These are phyloP conservation scores for Lentinus tigrinus DNA, from an alignment of 768 basidiomycete genomes.

Conservation along the genomic window DNA sequence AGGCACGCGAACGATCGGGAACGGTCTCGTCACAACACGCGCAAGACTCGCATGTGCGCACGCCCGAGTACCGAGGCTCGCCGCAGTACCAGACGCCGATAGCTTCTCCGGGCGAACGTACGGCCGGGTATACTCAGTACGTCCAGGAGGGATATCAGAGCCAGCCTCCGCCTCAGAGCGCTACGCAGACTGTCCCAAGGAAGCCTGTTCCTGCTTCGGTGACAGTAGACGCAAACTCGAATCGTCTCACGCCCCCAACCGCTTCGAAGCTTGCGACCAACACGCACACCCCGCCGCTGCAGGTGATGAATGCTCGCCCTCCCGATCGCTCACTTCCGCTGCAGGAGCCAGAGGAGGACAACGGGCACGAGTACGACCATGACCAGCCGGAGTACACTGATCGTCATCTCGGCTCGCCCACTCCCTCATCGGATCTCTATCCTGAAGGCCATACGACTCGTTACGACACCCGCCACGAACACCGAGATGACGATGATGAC, in stretches of 20 bases:
- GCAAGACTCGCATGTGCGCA: conserved; percentile 29
- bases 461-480: conserved; percentile 36
- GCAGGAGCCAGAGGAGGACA: conserved; percentile 72
- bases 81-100: conserved; percentile 46
- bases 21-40: conserved; percentile 36
- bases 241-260: conserved; percentile 34
- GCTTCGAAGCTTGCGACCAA: conserved; percentile 34
- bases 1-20: conserved; percentile 30
- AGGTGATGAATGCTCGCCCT: conserved; percentile 50
- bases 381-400: conserved; percentile 33
- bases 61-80: conserved; percentile 46
- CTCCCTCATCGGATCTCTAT: conserved; percentile 55
- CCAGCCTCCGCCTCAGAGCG: conserved; percentile 4
- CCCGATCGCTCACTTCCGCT: conserved; percentile 75
- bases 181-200: conserved; percentile 14
- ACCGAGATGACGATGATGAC: conserved; percentile 41
- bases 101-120: conserved; percentile 47
- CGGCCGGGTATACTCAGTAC: conserved; percentile 47
- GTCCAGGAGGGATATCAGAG: conserved; percentile 25
- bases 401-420: conserved; percentile 41
- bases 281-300: conserved; percentile 57
- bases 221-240: conserved; percentile 12
- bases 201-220: conserved; percentile 21
- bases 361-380: conserved; percentile 26
- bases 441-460: conserved; percentile 40